Evolutionary conservation across 2,329 filamentous ascomycete genomes (phyloP).

Genomic region (Arthrobotrys entomopaga): DNA sequence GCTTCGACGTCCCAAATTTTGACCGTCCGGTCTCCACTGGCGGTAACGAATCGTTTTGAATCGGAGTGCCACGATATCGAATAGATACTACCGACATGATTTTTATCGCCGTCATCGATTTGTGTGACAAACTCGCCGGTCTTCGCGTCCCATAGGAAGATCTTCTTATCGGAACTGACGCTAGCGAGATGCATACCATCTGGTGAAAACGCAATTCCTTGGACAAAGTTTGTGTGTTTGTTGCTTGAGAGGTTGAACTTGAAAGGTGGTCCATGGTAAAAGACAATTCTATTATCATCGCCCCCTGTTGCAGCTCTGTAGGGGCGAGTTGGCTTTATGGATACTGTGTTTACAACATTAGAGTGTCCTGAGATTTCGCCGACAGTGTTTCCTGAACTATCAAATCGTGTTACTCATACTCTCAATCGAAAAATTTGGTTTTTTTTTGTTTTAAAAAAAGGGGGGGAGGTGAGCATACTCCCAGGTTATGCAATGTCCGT

Average conservation of each 20-base stretch:
- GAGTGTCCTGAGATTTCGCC: conserved; percentile 94
- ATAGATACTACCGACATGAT: conserved; percentile 92
- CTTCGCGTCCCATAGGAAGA: conserved; percentile 96
- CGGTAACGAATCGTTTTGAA: conserved; percentile 85
- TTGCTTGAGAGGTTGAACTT: conserved; percentile 89
- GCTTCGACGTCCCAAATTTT: conserved; percentile 91
- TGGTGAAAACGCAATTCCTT: conserved; percentile 87
- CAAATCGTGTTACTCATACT: neutral
- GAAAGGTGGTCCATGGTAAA: conserved; percentile 93
- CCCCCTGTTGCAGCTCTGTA: conserved; percentile 89
- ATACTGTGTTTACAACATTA: conserved; percentile 87
- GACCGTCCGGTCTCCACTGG: conserved; percentile 92
- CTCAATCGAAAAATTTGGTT: conserved; percentile 67
- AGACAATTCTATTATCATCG: conserved; percentile 88
- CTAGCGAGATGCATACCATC: conserved; percentile 84
- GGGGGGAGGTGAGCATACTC: conserved; percentile 64
- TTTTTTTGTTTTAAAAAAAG: too few relatives aligned
- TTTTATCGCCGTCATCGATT: conserved; percentile 76
- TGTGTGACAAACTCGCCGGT: conserved; percentile 83
- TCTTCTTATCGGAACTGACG: conserved; percentile 89
- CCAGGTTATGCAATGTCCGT: conserved; percentile 41
- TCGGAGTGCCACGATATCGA: conserved; percentile 89
- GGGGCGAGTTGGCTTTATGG: conserved; percentile 88
- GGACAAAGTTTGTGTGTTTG: conserved; percentile 87
- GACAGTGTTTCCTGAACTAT: conserved; percentile 91